Evolutionary conservation across 2,329 filamentous ascomycete genomes (phyloP), one percentile per base, ranked within the genome.

Genomic region (Aplosporella prunicola): DNA sequence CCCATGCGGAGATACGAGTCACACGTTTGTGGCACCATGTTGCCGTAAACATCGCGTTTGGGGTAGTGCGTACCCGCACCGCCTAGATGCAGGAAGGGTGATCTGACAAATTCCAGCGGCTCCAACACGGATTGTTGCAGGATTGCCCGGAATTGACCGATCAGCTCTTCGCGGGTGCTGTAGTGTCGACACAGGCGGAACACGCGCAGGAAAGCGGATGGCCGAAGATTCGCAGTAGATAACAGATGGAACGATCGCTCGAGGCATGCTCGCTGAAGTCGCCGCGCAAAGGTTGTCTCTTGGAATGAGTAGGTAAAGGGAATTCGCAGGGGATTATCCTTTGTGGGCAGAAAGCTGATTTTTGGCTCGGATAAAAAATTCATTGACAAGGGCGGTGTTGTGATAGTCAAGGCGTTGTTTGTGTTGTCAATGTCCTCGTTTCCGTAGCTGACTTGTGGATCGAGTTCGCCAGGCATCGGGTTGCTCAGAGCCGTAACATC

Each of bases 111-210:
- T 39, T 76, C 69, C 2, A 87, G 60, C 0, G 70, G 61, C n/a
- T 72, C 69, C 43, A 53, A 46, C 2, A 56, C 48, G 7, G 51
- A 51, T 5, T 60, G 55, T 6, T 52, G 51, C 5, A 74, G 50
- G 5, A 66, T 46, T 4, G 46, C 34, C 35, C 53, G 56, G 39
- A 72, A 63, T 2, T 56, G 54, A 6, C 50, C 48, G 14, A 62
- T 45, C 15, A 69, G 53, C 28, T 61, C 52, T 1, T 64, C 56
- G 11, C 54, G 47, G 16, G 56, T 58, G 15, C 55, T 69, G 43
- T 79, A 78, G 17, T 77, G 68, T 13, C 81, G 61, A n/a, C 76
- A 77, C 40, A 86, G 80, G 23, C 76, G 78, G 53, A 87, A 88
- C 1, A 78, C 68, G 22, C 69, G 67, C n/a, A 57, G 50, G 25